These are phyloP conservation scores for Alliaria petiolata DNA, from an alignment of 345 rosid species.

Conservation along the genomic window DNA sequence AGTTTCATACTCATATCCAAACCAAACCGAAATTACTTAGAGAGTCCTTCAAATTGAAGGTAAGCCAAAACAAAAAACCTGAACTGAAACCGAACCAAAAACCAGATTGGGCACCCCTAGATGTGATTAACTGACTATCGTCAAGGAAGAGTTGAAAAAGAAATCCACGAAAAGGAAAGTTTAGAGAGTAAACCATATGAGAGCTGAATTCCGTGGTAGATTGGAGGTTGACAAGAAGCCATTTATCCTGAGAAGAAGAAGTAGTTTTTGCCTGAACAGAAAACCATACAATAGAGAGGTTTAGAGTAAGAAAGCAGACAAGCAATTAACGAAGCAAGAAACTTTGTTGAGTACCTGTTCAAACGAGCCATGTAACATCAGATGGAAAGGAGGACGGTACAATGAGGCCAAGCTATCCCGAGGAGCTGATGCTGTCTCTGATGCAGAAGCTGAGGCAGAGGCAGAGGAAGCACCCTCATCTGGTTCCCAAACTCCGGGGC, in stretches of 20 bases:
- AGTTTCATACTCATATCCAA: not conserved
- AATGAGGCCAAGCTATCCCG: constrained; percentile 96
- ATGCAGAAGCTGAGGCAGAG: constrained; percentile 23
- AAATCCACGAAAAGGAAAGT: not conserved
- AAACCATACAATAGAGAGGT: not conserved
- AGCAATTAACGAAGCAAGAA: not conserved
- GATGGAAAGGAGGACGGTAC: constrained; percentile 87
- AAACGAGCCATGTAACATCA: constrained; percentile 86
- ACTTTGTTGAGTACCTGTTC: constrained; percentile 55
- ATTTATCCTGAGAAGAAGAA: constrained; percentile 78
- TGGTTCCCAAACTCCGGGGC: constrained; percentile 67
- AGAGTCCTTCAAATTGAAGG: not conserved
- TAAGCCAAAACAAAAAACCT: not conserved
- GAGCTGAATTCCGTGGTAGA: constrained; percentile 91
- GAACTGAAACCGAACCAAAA: too few relatives aligned
- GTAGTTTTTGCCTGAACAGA: constrained; percentile 66
- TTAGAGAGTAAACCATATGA: constrained; percentile 50
- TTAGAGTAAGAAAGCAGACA: not conserved
- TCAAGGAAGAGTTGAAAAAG: not conserved
- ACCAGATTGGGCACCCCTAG: too few relatives aligned
- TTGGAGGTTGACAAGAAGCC: constrained; percentile 95
- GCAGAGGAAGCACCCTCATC: constrained; percentile 44
- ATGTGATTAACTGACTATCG: too few relatives aligned
- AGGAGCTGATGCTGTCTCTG: constrained; percentile 32
- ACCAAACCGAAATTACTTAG: not conserved